Evolutionary conservation across 768 basidiomycete genomes (phyloP).

Genomic region (Galerina marginata): DNA sequence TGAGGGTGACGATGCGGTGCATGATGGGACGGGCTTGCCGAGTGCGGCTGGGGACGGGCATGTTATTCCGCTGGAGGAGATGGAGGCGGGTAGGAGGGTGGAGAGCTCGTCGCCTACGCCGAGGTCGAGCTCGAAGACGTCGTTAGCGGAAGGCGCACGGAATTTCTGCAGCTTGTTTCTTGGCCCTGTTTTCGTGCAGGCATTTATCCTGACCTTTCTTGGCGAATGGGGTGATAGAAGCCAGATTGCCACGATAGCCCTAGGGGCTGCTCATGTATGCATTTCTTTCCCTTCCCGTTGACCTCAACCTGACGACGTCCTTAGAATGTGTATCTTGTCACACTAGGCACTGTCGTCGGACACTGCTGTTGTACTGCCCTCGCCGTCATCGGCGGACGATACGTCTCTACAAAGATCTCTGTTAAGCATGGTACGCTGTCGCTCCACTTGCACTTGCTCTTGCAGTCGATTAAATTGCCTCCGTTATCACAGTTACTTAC

Average conservation of each 20-base stretch:
- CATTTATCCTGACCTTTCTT: slow-evolving; percentile 94
- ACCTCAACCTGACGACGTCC: not conserved
- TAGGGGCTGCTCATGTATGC: slow-evolving; percentile 91
- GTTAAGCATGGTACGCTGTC: slow-evolving; percentile 83
- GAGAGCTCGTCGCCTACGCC: slow-evolving; percentile 11
- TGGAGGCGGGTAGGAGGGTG: slow-evolving; percentile 70
- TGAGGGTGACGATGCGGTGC: slow-evolving; percentile 71
- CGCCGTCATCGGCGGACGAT: slow-evolving; percentile 93
- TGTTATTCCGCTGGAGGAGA: slow-evolving; percentile 68
- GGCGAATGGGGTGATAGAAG: slow-evolving; percentile 99
- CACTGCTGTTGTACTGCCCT: slow-evolving; percentile 87
- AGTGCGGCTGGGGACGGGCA: slow-evolving; percentile 31
- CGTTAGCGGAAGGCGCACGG: slow-evolving; percentile 64
- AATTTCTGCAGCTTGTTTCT: slow-evolving; percentile 85
- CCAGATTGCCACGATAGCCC: slow-evolving; percentile 95
- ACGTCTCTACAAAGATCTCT: slow-evolving; percentile 91
- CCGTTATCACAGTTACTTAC: not conserved
- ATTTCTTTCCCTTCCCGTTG: not conserved
- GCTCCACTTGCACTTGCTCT: no score
- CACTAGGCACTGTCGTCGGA: slow-evolving; percentile 87
- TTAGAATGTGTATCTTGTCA: slow-evolving; percentile 92
- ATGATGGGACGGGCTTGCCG: slow-evolving; percentile 45
- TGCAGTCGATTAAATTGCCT: not conserved
- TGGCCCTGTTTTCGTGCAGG: slow-evolving; percentile 94
- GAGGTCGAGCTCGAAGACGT: slow-evolving; percentile 22